These are phyloP conservation scores for Leccinum subrobustum DNA, from an alignment of 1,284 basidiomycete genomes.

Conservation along the genomic window DNA sequence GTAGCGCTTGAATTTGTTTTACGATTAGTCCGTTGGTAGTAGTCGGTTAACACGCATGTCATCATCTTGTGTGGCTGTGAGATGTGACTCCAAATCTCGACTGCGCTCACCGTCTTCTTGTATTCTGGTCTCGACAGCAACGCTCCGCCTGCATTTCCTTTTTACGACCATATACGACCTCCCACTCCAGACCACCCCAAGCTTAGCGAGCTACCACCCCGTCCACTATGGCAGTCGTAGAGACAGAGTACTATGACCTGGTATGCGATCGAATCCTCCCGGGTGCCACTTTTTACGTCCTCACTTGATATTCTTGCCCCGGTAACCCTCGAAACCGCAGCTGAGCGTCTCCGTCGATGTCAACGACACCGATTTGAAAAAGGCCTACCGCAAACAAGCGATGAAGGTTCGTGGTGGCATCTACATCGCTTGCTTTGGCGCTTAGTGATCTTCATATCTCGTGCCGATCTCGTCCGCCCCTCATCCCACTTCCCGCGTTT, in stretches of 20 bases:
- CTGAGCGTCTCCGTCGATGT: constrained; percentile 50
- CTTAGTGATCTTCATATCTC: not conserved
- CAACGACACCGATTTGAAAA: constrained; percentile 82
- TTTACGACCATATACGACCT: constrained; percentile 1
- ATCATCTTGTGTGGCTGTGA: constrained; percentile 28
- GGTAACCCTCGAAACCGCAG: constrained; percentile 28
- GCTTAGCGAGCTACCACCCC: not conserved
- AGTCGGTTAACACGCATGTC: constrained; percentile 13
- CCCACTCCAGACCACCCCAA: constrained; percentile 2
- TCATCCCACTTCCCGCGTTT: not conserved
- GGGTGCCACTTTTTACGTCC: not conserved
- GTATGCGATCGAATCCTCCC: constrained; percentile 35
- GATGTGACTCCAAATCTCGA: not conserved
- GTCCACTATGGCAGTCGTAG: constrained; percentile 52
- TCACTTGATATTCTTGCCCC: constrained; percentile 1
- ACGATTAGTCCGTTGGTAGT: not conserved
- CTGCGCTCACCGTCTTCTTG: not conserved
- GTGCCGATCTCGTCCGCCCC: not conserved
- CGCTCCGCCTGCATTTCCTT: not conserved
- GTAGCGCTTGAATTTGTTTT: constrained; percentile 22
- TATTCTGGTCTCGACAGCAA: constrained; percentile 8
- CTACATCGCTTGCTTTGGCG: not conserved
- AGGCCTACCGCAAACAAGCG: constrained; percentile 93
- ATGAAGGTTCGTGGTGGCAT: constrained; percentile 69
- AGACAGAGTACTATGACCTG: constrained; percentile 68